Evolutionary conservation across 352 stramenopile species (phyloP), one percentile per base, ranked within the genome.

Genomic region (Globisporangium spiculum): DNA sequence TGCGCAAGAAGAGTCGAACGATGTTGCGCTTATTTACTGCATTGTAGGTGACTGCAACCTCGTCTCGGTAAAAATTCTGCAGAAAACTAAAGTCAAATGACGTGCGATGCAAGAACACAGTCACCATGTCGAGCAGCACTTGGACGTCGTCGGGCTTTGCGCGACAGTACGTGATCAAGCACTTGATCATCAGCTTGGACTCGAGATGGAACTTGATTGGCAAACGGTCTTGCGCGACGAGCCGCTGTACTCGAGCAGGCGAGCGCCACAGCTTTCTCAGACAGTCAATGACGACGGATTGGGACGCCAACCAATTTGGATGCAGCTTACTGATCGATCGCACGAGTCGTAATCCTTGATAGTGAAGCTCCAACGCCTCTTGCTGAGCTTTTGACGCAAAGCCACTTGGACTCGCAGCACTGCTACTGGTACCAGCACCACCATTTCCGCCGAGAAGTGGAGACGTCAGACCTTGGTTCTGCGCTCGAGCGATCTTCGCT

Each of bases 71-170:
- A 67, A 97, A 98, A 0, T 83, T 65, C 59, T 97, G 82, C 6
- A 99, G 73, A 60, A 99, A 99, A 27, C 85, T 95, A 64, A 98
- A 99, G 75, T 99, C 97, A 55, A 97, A 89, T 9, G 90, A 90
- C 36, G 88, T 94, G 36, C 88, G 94, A 62, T 99, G 92, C 50
- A 98, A 63, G 67, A 98, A 99, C 18, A 98, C 93, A 1, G 85
- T 86, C 7, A 99, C 80, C 76, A 99, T 89, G 50, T 99, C 97
- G 68, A 99, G 91, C 48, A 99, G 78, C 48, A 99, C 84, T 76
- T 98, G 95, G 2, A 98, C 90, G 69, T 99, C 96, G 27, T 97
- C 86, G n/a, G 89, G 89, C 72, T 97, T 96, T 3, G 80, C 79
- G 64, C 91, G 86, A 57, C 93, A 96, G 81, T 99, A 99, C 36